Evolutionary conservation across 805 yeast species (phyloP).

Genomic region (Saccharomyces paradoxus): DNA sequence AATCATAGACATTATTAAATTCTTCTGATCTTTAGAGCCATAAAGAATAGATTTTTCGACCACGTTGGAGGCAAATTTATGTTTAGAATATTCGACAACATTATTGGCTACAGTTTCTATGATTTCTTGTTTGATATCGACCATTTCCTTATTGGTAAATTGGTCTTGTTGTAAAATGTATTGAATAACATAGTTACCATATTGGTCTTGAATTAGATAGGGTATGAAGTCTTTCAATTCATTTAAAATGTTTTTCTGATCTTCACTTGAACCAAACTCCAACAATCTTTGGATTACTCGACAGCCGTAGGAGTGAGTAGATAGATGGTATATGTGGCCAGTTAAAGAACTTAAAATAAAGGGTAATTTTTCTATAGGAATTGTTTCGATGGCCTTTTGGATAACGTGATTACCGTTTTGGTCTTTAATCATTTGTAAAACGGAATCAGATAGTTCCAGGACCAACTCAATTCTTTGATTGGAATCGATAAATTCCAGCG

Average conservation of each 20-base stretch:
- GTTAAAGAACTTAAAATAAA: slow-evolving; percentile 68
- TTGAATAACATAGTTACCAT: slow-evolving; percentile 96
- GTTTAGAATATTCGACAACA: slow-evolving; percentile 80
- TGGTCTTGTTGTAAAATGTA: slow-evolving; percentile 84
- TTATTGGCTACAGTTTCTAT: slow-evolving; percentile 60
- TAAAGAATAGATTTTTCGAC: slow-evolving; percentile 85
- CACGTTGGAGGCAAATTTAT: slow-evolving; percentile 95
- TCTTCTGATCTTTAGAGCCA: slow-evolving; percentile 58
- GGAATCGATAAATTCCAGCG: slow-evolving; percentile 62
- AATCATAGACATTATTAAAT: slow-evolving; percentile 57
- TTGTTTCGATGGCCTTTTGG: slow-evolving; percentile 84
- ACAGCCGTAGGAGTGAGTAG: slow-evolving; percentile 96
- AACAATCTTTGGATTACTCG: slow-evolving; percentile 89
- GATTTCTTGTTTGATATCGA: slow-evolving; percentile 35
- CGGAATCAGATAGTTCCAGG: slow-evolving; percentile 56
- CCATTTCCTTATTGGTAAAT: slow-evolving; percentile 35
- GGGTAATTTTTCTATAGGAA: slow-evolving; percentile 61
- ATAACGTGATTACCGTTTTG: slow-evolving; percentile 98
- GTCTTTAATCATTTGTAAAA: slow-evolving; percentile 71
- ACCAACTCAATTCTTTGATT: slow-evolving; percentile 62
- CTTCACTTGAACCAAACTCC: slow-evolving; percentile 62
- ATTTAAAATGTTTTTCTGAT: slow-evolving; percentile 57
- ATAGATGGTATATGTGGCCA: slow-evolving; percentile 68
- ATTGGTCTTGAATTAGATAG: slow-evolving; percentile 85
- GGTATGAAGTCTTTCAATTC: slow-evolving; percentile 68